Evolutionary conservation across 306 rosid genomes (phyloP).

Genomic region (Potentilla sterilis): DNA sequence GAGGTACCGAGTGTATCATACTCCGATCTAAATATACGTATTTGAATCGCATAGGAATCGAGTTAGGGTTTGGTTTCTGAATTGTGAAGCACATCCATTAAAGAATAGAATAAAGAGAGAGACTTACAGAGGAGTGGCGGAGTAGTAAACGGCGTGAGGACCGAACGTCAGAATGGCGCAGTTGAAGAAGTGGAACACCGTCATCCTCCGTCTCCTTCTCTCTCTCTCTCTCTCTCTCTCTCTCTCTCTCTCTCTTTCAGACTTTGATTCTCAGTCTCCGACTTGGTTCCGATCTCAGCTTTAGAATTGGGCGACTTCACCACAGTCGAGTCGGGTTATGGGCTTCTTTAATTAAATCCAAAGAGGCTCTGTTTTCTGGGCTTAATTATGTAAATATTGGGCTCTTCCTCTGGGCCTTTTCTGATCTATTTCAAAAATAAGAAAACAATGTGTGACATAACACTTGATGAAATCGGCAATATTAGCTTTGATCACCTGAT

Average conservation of each 20-base stretch:
- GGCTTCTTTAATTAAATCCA: too few relatives aligned
- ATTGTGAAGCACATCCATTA: neutral
- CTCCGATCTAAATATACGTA: conserved; percentile 63
- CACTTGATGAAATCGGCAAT: too few relatives aligned
- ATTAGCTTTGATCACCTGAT: too few relatives aligned
- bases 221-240: neutral
- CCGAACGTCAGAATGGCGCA: conserved; percentile 98
- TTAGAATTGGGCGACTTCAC: neutral
- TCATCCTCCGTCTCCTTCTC: conserved; percentile 43
- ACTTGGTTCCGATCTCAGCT: conserved; percentile 1
- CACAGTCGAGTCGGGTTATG: neutral
- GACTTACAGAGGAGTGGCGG: conserved; percentile 86
- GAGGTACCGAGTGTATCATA: conserved; percentile 98
- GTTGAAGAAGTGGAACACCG: conserved; percentile 95
- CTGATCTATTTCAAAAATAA: too few relatives aligned
- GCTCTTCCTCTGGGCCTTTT: too few relatives aligned
- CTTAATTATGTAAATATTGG: too few relatives aligned
- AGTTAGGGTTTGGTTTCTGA: conserved; percentile 23
- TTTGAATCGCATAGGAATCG: neutral
- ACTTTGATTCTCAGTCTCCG: neutral
- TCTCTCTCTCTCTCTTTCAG: neutral
- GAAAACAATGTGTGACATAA: too few relatives aligned
- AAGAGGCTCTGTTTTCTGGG: too few relatives aligned
- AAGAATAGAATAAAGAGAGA: too few relatives aligned
- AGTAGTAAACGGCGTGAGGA: conserved; percentile 96